Evolutionary conservation across 163 green algal genomes (phyloP), one percentile per base, ranked within the genome.

Genomic region (Volvox carteri): DNA sequence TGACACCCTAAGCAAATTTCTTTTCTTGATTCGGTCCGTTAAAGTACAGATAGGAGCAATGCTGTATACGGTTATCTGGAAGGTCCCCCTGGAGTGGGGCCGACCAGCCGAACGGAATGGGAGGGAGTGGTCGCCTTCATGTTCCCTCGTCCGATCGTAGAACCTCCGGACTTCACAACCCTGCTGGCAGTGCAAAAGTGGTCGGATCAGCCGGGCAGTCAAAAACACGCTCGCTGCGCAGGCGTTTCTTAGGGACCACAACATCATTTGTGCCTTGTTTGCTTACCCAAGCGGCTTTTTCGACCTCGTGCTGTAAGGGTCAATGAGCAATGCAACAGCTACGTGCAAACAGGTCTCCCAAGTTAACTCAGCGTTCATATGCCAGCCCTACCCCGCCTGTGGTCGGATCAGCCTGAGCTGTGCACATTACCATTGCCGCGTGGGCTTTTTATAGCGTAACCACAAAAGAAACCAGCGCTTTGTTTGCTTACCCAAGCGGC

Each of bases 401-500:
- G 70, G 70, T 78, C 41, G 70, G 70, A 78, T 78, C 70, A 78
- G 70, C 70, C 70, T 19, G 70, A 35, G 70, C 37, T 2, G 70
- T 19, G 30, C 30, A 75, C 4, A 56, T 14, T 39, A 58, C 33
- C 70, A 21, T 78, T 9, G 70, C 70, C 70, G 18, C 39, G 16
- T 30, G 37, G 70, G 70, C 37, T 54, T 30, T 30, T 12, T 37
- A 78, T 37, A 23, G 33, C 35, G 1, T 14, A 12, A 30, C 70
- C 70, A 78, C 70, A 58, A 78, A 37, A 78, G 39, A 5, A 78
- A 35, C 6, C 37, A n/a, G 1, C 18, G 70, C 70, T 41, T 52
- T 78, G 70, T 78, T 78, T 78, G 70, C 70, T 78, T 78, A 78
- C 70, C 70, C 70, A 78, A 78, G 70, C 70, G 70, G 70, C 70